phyloP scores from a whole-genome alignment of 2,329 filamentous ascomycete genomes.

The Xylariaceae sp. region DNA sequence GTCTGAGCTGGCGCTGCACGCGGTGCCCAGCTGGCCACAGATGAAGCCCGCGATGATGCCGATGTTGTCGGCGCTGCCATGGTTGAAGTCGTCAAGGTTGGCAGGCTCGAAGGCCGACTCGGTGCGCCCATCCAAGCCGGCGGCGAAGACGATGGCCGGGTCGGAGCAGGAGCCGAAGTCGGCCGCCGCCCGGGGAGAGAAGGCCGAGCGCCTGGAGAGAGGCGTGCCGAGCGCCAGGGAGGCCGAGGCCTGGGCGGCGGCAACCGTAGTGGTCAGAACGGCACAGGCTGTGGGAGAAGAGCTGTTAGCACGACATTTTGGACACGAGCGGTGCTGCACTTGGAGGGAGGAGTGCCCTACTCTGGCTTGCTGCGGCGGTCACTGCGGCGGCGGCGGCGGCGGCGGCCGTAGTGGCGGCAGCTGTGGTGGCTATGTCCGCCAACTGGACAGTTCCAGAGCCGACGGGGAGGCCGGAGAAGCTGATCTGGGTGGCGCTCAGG shows the following conservation, averaged over 20 bases:
- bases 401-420: slow-evolving; percentile 32
- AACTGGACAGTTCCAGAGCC: slow-evolving; percentile 19
- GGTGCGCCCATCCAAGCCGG: slow-evolving; percentile 40
- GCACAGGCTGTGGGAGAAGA: too few relatives aligned
- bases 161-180: slow-evolving; percentile 40
- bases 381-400: slow-evolving; percentile 30
- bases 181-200: slow-evolving; percentile 5
- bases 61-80: slow-evolving; percentile 37
- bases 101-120: slow-evolving; percentile 33
- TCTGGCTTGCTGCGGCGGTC: too few relatives aligned
- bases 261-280: too few relatives aligned
- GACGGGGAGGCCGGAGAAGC: slow-evolving; percentile 7
- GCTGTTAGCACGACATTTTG: too few relatives aligned
- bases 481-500: too few relatives aligned
- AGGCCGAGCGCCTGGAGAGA: slow-evolving; percentile 24
- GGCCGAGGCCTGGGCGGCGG: slow-evolving; percentile 29
- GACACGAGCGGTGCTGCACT: too few relatives aligned
- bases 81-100: slow-evolving; percentile 38
- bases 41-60: slow-evolving; percentile 30
- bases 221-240: slow-evolving; percentile 34
- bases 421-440: slow-evolving; percentile 38
- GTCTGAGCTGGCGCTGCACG: too few relatives aligned
- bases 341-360: too few relatives aligned
- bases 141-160: slow-evolving; percentile 41
- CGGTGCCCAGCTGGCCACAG: slow-evolving; percentile 27